phyloP scores from a whole-genome alignment of 768 basidiomycete genomes.

The Pisolithus marmoratus region DNA sequence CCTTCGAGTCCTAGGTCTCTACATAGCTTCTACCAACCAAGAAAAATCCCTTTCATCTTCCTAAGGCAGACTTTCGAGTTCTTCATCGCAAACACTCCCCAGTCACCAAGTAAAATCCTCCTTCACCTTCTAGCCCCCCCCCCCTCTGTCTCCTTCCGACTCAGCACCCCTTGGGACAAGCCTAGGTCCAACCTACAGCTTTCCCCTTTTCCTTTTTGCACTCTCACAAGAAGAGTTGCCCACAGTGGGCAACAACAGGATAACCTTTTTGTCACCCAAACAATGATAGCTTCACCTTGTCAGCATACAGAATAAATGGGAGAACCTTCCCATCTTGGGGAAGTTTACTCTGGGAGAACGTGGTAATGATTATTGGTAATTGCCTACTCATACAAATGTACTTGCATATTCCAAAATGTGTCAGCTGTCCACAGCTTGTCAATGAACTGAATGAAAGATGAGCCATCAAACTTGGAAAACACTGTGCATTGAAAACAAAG shows the following conservation, averaged over 20 bases:
- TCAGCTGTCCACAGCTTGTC: slow-evolving; percentile 36
- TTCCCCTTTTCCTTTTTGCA: too few species aligned
- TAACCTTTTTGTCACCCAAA: slow-evolving; percentile 36
- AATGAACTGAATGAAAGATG: slow-evolving; percentile 22
- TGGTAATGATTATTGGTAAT: not conserved
- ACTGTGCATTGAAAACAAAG: slow-evolving; percentile 30
- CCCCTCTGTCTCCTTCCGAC: too few species aligned
- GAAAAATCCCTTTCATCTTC: too few species aligned
- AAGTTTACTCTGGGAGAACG: not conserved
- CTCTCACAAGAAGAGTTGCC: too few species aligned
- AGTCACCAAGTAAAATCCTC: too few species aligned
- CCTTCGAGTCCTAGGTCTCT: too few species aligned
- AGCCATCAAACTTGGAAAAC: slow-evolving; percentile 24
- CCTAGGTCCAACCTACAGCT: too few species aligned
- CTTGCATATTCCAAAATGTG: slow-evolving; percentile 33
- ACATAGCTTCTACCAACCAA: too few species aligned
- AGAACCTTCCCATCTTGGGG: slow-evolving; percentile 22
- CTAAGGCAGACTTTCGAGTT: too few species aligned
- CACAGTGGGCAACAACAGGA: slow-evolving; percentile 21
- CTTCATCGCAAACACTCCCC: too few species aligned
- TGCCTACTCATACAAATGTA: slow-evolving; percentile 8
- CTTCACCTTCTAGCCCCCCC: too few species aligned
- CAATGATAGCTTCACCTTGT: slow-evolving; percentile 34
- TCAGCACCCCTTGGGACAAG: too few species aligned
- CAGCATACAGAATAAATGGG: slow-evolving; percentile 34